Percentiles rank a stretch among this genome's conserved stretches.
Evolutionary conservation across 176 grass and related monocot species (phyloP).

Genomic region (Alloteropsis semialata): DNA sequence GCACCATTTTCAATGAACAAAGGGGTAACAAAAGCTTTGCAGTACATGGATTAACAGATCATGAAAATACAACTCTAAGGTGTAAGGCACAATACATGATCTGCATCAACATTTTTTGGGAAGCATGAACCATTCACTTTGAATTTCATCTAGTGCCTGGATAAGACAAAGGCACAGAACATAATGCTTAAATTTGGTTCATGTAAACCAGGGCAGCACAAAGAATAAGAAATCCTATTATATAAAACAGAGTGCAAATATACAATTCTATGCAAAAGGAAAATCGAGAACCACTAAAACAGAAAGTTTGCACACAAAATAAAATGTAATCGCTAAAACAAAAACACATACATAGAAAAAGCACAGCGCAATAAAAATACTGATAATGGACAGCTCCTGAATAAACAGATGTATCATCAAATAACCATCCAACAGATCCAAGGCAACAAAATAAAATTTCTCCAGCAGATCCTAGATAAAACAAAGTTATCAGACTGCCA

Average conservation of each 20-base stretch:
- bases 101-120: too few relatives aligned
- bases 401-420: not conserved
- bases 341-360: not conserved
- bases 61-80: not conserved
- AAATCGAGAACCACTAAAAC: not conserved
- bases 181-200: not conserved
- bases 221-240: not conserved
- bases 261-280: not conserved
- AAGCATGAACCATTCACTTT: not conserved
- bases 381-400: not conserved
- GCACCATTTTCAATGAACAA: not conserved
- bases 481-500: not conserved
- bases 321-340: not conserved
- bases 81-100: not conserved
- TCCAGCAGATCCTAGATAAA: not conserved
- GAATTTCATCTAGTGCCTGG: not conserved
- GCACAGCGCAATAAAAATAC: not conserved
- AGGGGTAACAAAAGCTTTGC: not conserved
- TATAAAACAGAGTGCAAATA: not conserved
- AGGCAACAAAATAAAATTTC: not conserved
- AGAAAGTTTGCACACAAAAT: not conserved
- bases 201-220: not conserved
- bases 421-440: not conserved
- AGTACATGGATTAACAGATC: not conserved
- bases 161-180: not conserved